A percentile compares a stretch with the other conserved stretches of the same genome.
Evolutionary conservation across 768 basidiomycete genomes (phyloP).

Genomic region (Lyophyllum shimeji): DNA sequence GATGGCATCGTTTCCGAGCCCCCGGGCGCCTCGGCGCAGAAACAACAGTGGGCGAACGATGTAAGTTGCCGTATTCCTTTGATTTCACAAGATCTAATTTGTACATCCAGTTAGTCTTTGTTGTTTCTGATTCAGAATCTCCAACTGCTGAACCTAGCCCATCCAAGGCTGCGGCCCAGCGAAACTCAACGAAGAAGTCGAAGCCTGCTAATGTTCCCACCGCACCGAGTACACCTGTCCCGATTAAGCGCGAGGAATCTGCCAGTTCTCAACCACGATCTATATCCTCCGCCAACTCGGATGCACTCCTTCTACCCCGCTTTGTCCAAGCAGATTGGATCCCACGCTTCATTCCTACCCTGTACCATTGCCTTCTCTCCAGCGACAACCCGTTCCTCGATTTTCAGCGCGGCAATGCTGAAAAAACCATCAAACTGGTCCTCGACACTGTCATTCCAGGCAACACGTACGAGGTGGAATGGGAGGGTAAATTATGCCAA

Average conservation of each 20-base stretch:
- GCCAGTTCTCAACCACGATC: neutral
- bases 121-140: neutral
- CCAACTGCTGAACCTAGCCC: neutral
- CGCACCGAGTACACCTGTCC: neutral
- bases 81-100: neutral
- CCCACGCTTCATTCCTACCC: neutral
- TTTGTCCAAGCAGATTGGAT: neutral
- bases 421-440: neutral
- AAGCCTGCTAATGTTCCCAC: neutral
- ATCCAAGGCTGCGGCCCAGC: no score
- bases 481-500: neutral
- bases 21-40: neutral
- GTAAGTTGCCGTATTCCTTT: neutral
- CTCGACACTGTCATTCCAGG: neutral
- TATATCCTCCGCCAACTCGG: neutral
- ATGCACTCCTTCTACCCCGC: neutral
- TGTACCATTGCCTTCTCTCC: neutral
- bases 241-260: neutral
- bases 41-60: neutral
- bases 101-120: neutral
- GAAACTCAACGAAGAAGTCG: neutral
- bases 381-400: neutral
- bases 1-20: neutral
- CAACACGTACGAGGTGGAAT: neutral
- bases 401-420: neutral